A percentile compares a stretch with the other conserved stretches of the same genome.
Conservation (phyloP, 352 stramenopile genomes). For the Phytophthora meadii region DNA sequence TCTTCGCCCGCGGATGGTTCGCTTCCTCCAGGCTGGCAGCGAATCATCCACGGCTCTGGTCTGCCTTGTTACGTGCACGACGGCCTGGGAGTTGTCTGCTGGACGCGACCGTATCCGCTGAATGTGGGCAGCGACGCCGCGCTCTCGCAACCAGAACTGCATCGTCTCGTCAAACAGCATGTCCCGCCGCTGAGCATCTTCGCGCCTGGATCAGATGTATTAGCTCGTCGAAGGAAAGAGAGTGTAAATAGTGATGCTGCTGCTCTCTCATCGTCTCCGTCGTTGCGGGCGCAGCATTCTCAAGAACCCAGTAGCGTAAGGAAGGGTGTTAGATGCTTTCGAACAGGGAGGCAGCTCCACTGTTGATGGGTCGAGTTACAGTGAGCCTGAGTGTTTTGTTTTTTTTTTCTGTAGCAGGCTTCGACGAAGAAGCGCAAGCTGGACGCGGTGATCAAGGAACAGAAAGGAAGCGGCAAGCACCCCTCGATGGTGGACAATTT, state of each 20-base stretch:
- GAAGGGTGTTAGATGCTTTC: slow-evolving; percentile 26
- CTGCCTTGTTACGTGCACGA: slow-evolving; percentile 78
- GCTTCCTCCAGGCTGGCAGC: slow-evolving; percentile 70
- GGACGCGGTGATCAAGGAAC: slow-evolving; percentile 28
- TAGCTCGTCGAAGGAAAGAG: slow-evolving; percentile 3
- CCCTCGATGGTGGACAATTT: slow-evolving; percentile 43
- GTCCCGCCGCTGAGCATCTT: slow-evolving; percentile 78
- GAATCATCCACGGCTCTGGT: slow-evolving; percentile 68
- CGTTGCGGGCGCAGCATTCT: slow-evolving; percentile 1
- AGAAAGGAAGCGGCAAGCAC: slow-evolving; percentile 25
- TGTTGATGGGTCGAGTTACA: slow-evolving; percentile 14
- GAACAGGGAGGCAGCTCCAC: slow-evolving; percentile 30
- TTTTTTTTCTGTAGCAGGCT: slow-evolving; percentile 11
- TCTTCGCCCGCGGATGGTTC: slow-evolving; percentile 29
- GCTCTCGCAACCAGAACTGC: slow-evolving; percentile 45
- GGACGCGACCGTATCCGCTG: slow-evolving; percentile 74
- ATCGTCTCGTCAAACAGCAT: slow-evolving; percentile 58
- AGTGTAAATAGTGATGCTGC: neutral
- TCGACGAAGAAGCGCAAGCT: slow-evolving; percentile 61
- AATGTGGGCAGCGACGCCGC: slow-evolving; percentile 34
- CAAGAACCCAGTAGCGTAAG: slow-evolving; percentile 43
- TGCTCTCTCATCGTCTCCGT: slow-evolving; percentile 1
- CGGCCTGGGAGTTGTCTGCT: slow-evolving; percentile 61
- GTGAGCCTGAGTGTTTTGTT: neutral
- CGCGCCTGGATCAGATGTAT: slow-evolving; percentile 27